These are phyloP conservation scores for Fragaria ananassa DNA, from an alignment of 306 rosid genomes.

Conservation along the genomic window DNA sequence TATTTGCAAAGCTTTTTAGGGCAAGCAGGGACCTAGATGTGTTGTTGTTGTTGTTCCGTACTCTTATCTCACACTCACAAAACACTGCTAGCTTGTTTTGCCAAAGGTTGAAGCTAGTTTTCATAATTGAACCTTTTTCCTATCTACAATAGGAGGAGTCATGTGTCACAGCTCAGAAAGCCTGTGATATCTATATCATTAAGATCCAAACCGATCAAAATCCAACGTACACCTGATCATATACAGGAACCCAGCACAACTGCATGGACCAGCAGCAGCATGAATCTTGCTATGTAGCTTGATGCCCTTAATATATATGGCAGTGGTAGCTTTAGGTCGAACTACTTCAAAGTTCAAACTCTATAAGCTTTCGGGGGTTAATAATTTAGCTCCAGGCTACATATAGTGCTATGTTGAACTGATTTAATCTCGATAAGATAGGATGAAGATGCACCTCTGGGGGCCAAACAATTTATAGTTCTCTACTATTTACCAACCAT, in stretches of 20 bases:
- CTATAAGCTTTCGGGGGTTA: background rate
- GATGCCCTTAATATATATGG: too few relatives aligned
- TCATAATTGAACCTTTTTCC: background rate
- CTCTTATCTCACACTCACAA: background rate
- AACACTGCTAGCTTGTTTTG: background rate
- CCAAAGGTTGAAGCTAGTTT: background rate
- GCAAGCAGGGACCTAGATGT: background rate
- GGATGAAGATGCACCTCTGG: too few relatives aligned
- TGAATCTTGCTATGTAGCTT: background rate
- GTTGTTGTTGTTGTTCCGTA: background rate
- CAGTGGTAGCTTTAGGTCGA: too few relatives aligned
- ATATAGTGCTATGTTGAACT: background rate
- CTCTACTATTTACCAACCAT: too few relatives aligned
- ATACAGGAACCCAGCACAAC: background rate
- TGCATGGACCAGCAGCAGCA: background rate
- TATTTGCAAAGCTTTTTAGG: background rate
- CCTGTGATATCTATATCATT: background rate
- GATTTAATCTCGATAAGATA: background rate
- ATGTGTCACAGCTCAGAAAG: constrained; percentile 3
- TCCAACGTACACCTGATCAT: background rate
- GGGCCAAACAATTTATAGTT: too few relatives aligned
- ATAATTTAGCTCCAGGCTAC: background rate
- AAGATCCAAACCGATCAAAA: background rate
- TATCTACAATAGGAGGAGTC: background rate
- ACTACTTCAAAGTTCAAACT: too few relatives aligned